Evolutionary conservation across 495 filamentous ascomycete species (phyloP).

Genomic region (Tuber magnatum): DNA sequence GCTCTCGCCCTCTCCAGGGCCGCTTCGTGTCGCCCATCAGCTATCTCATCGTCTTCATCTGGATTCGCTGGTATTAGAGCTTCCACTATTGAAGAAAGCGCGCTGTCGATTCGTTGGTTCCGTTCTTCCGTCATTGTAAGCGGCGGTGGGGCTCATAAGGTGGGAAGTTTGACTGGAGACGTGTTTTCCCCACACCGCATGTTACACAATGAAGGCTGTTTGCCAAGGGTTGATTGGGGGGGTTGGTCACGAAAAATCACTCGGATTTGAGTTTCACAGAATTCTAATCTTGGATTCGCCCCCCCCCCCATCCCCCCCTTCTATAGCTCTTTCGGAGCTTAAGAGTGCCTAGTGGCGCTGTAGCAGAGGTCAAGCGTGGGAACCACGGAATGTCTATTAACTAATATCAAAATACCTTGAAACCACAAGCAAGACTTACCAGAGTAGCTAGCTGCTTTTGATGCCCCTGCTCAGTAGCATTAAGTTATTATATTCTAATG

Average conservation of each 20-base stretch:
- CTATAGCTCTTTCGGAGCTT: not conserved
- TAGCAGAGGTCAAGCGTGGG: not conserved
- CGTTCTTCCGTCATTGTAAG: constrained; percentile 36
- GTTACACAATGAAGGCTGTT: not conserved
- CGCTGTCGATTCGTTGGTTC: constrained; percentile 47
- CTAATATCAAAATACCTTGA: not conserved
- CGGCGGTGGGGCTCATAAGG: constrained; percentile 8
- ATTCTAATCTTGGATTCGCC: too few species aligned
- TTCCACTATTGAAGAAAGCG: constrained; percentile 53
- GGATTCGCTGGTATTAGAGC: constrained; percentile 50
- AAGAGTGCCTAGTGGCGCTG: not conserved
- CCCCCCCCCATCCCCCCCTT: too few species aligned
- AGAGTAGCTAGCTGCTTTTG: not conserved
- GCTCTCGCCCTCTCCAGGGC: constrained; percentile 49
- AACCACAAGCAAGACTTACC: not conserved
- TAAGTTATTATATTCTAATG: not conserved
- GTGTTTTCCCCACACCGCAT: not conserved
- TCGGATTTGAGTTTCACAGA: not conserved
- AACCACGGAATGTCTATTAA: not conserved
- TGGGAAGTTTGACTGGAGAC: constrained; percentile 20
- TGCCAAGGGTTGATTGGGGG: not conserved
- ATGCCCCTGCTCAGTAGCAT: not conserved
- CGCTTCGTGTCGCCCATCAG: constrained; percentile 49
- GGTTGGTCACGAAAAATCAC: not conserved
- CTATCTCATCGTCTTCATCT: constrained; percentile 47